A percentile compares a stretch with the other conserved stretches of the same genome.
These are phyloP conservation scores for Streptanthus diversifolius DNA, from an alignment of 345 rosid species.

Conservation along the genomic window DNA sequence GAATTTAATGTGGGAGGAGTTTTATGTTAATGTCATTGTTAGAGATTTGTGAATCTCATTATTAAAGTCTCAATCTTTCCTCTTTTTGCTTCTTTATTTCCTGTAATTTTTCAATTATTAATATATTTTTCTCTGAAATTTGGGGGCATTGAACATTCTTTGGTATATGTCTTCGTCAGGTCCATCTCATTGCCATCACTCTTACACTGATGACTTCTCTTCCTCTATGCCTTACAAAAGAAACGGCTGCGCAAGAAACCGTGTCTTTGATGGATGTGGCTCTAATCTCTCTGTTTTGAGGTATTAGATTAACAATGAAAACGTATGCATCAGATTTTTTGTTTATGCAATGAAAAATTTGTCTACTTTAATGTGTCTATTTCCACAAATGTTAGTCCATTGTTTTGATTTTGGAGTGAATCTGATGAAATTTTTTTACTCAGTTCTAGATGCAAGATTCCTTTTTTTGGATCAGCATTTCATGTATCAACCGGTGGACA, in stretches of 20 bases:
- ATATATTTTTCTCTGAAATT: neutral
- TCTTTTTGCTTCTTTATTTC: neutral
- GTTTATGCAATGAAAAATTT: neutral
- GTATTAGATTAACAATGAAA: constrained; percentile 24
- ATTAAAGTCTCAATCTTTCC: neutral
- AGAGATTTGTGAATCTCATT: constrained; percentile 1
- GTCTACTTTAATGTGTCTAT: neutral
- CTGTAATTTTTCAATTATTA: neutral
- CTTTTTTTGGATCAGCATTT: constrained; percentile 48
- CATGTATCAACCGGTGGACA: constrained; percentile 51
- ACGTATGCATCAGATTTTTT: neutral
- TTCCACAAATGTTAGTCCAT: neutral
- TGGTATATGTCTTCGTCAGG: constrained; percentile 40
- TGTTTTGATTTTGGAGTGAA: neutral
- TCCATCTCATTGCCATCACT: constrained; percentile 53
- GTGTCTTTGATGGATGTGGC: constrained; percentile 49
- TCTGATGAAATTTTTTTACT: neutral
- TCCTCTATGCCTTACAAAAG: constrained; percentile 60
- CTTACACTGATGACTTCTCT: constrained; percentile 51
- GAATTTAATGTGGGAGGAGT: neutral
- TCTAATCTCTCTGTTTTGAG: constrained; percentile 49
- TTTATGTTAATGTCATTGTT: constrained; percentile 4
- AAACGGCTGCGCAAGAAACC: constrained; percentile 41
- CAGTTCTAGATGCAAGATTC: constrained; percentile 53
- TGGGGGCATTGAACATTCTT: constrained; percentile 2